Conservation (phyloP, 495 filamentous ascomycete species). For the Bathelium albidoporum region DNA sequence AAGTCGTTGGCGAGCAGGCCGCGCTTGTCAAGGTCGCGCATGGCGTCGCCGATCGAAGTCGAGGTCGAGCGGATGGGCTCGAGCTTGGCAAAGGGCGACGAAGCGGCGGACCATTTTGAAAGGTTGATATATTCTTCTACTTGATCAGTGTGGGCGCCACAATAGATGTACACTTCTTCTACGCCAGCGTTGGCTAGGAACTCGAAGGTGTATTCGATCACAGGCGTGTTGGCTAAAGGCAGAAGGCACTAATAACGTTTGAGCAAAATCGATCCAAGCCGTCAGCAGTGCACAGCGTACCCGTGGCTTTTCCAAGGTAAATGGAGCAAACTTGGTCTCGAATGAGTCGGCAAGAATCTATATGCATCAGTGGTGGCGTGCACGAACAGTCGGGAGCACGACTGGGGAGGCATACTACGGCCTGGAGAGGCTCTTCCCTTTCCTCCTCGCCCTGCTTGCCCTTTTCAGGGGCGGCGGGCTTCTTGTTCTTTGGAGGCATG, state of each 20-base stretch:
- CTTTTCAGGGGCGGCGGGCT: conserved; percentile 51
- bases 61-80: conserved; percentile 80
- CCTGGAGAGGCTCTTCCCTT: conserved; percentile 77
- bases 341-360: conserved; percentile 77
- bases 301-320: conserved; percentile 78
- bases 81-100: conserved; percentile 76
- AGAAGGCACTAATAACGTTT: conserved; percentile 63
- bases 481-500: conserved; percentile 45
- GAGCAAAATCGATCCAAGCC: conserved; percentile 10
- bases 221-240: conserved; percentile 81
- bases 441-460: conserved; percentile 53
- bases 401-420: conserved; percentile 65
- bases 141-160: conserved; percentile 77
- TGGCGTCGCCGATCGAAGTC: conserved; percentile 84
- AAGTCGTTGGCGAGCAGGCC: conserved; percentile 84
- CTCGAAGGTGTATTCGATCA: conserved; percentile 97
- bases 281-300: conserved; percentile 50
- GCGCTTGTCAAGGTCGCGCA: conserved; percentile 85
- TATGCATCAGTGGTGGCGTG: neutral
- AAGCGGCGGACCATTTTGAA: conserved; percentile 57
- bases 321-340: conserved; percentile 80
- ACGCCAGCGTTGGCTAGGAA: conserved; percentile 91
- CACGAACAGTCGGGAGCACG: neutral
- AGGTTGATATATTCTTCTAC: conserved; percentile 70
- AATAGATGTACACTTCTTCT: conserved; percentile 85